Evolutionary conservation across 2,329 filamentous ascomycete species (phyloP).

Genomic region (Penicillium frequentans): DNA sequence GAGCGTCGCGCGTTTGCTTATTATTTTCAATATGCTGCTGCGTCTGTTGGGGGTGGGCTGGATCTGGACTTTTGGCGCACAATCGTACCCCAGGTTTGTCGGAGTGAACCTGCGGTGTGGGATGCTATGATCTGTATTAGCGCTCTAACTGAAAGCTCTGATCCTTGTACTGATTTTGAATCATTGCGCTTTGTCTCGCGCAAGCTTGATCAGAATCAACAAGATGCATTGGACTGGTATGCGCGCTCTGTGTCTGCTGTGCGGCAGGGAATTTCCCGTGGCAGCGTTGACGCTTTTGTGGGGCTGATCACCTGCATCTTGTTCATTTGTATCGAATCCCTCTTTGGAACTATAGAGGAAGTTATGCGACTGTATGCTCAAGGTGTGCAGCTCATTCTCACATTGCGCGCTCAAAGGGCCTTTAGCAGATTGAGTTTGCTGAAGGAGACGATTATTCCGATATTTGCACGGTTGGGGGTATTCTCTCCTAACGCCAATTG

Average conservation of each 20-base stretch:
- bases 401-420: constrained; percentile 16
- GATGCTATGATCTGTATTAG: constrained; percentile 41
- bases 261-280: constrained; percentile 24
- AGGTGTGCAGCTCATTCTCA: constrained; percentile 26
- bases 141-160: constrained; percentile 32
- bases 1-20: constrained; percentile 41
- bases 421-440: constrained; percentile 15
- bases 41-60: constrained; percentile 32
- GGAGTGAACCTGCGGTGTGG: constrained; percentile 38
- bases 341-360: constrained; percentile 26
- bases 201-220: constrained; percentile 19
- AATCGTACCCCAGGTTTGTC: constrained; percentile 36
- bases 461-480: constrained; percentile 31
- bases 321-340: constrained; percentile 36
- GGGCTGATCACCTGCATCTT: constrained; percentile 33
- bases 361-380: constrained; percentile 31
- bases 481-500: constrained; percentile 13
- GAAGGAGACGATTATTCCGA: constrained; percentile 27
- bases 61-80: constrained; percentile 39
- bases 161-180: constrained; percentile 14
- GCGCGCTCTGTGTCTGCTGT: constrained; percentile 30
- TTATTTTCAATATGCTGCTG: constrained; percentile 35
- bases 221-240: constrained; percentile 33
- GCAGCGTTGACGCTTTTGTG: constrained; percentile 26
- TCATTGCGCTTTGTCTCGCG: background rate